Evolutionary conservation across 2,329 filamentous ascomycete genomes (phyloP).

Genomic region (Cryphonectria japonica): DNA sequence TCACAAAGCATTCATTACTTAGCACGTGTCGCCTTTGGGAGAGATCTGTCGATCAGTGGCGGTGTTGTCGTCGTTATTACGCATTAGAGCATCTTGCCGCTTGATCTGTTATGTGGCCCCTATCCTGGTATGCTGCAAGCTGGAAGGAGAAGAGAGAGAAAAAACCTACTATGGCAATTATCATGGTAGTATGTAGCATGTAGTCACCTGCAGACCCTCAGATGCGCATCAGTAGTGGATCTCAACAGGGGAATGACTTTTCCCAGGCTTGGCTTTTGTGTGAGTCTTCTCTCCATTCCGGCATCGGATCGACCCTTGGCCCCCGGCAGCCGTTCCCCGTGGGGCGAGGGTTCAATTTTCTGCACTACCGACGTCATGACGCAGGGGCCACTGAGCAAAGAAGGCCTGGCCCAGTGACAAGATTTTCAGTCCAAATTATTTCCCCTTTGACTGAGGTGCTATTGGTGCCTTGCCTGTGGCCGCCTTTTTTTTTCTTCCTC

Average conservation of each 20-base stretch:
- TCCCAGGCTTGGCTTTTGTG: background rate
- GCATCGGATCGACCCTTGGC: background rate
- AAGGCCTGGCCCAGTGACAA: constrained; percentile 7
- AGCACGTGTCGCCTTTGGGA: too few relatives aligned
- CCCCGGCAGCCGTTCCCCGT: constrained; percentile 22
- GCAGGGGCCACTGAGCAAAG: background rate
- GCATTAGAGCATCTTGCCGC: too few relatives aligned
- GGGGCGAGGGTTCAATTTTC: constrained; percentile 11
- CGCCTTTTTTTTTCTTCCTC: background rate
- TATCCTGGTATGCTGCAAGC: too few relatives aligned
- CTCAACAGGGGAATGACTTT: background rate
- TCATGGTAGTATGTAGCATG: too few relatives aligned
- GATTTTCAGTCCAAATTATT: constrained; percentile 13
- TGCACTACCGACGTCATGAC: constrained; percentile 19
- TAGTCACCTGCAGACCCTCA: background rate
- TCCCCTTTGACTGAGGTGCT: background rate
- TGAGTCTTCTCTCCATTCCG: constrained; percentile 1
- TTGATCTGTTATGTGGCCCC: too few relatives aligned
- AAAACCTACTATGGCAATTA: too few relatives aligned
- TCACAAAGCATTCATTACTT: background rate
- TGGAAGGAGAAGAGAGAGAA: too few relatives aligned
- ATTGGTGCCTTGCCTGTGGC: background rate
- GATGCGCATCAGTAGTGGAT: background rate
- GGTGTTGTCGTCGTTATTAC: too few relatives aligned
- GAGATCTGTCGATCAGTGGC: too few relatives aligned